Conservation (phyloP, 2,329 filamentous ascomycete species). For the Arachnomyces sp. region DNA sequence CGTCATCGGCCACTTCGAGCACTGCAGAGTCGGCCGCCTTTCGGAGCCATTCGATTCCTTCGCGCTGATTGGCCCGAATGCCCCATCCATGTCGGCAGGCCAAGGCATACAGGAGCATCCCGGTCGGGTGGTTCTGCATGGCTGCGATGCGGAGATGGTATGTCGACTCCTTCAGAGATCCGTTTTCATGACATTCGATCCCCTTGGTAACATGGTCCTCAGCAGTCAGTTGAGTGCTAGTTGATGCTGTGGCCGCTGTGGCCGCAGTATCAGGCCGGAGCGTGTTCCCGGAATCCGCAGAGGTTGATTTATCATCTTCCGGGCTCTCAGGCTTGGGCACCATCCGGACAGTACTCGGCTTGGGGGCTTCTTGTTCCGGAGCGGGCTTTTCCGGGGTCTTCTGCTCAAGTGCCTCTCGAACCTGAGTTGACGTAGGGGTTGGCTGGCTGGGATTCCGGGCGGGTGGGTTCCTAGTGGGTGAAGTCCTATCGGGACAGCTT, state of each 20-base stretch:
- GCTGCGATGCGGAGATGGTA: conserved; percentile 91
- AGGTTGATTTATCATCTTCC: conserved; percentile 45
- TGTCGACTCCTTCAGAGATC: conserved; percentile 84
- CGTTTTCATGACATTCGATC: conserved; percentile 81
- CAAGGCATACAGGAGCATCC: conserved; percentile 91
- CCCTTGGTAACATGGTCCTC: conserved; percentile 88
- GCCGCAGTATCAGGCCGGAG: conserved; percentile 32
- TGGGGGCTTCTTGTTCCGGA: conserved; percentile 11
- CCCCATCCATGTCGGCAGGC: conserved; percentile 97
- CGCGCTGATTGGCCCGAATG: conserved; percentile 82
- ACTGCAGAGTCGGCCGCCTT: conserved; percentile 82
- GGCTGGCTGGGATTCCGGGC: too few species aligned
- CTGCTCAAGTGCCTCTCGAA: conserved; percentile 7
- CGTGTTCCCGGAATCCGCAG: conserved; percentile 60
- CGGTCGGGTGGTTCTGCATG: conserved; percentile 75
- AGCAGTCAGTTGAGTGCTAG: conserved; percentile 31
- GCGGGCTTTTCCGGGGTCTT: conserved; percentile 7
- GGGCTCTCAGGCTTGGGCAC: conserved; percentile 17
- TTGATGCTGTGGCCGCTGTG: conserved; percentile 15
- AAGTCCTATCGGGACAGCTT: too few species aligned
- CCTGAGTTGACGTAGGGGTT: conserved; percentile 6
- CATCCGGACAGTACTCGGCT: too few species aligned
- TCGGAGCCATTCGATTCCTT: conserved; percentile 85
- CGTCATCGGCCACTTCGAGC: conserved; percentile 65
- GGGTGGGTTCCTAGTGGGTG: conserved; percentile 1